Base-by-base conservation (phyloP, 2,329 filamentous ascomycete species). In the Aspergillus candidus region DNA sequence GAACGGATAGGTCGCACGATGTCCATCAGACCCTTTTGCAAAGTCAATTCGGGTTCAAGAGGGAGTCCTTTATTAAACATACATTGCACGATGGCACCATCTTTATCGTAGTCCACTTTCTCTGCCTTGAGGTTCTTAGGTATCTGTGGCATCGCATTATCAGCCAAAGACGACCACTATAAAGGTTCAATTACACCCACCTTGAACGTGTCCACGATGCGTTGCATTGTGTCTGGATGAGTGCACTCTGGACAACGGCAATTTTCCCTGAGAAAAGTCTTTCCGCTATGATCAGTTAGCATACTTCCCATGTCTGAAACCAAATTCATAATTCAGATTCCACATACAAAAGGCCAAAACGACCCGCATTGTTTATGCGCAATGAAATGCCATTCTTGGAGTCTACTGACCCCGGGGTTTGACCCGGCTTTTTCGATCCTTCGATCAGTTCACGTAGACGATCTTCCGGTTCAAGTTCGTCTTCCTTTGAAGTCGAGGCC, bases 151-250 rank as follows among this genome's bases (percentile, higher is more conserved):
- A 53, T 61, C 8, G 22, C 22, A 27, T 2, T 27, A 27, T 27
- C 8, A 27, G 22, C 22, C 8, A 27, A 27, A 7, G 22, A 27
- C 22, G 22, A 27, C 22, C 22, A 27, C 22, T 6, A 10, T 7
- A 8, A 27, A 27, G 22, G 10, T 27, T 6, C 22, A 27, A 10
- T 27, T 27, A 11, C 18, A 27, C 38, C n/a, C 47, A 85, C 80
- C 44, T 75, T 72, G 54, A 87, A 87, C 0, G 81, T 86, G 56
- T 88, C 76, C 43, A 85, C 72, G 40, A 78, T 76, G 18, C 83
- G 72, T 63, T 90, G 86, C 62, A 75, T 79, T 4, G 86, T 90
- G 48, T 82, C 77, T 44, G 78, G 77, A 62, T 88, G 83, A 17
- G 85, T 73, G 59, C 86, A 89, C 47, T 70, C 62, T 1, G 64